Percentiles rank a stretch among this genome's conserved stretches.
Evolutionary conservation across 208 protist species (phyloP).

Genomic region (Trypanosoma congolense): DNA sequence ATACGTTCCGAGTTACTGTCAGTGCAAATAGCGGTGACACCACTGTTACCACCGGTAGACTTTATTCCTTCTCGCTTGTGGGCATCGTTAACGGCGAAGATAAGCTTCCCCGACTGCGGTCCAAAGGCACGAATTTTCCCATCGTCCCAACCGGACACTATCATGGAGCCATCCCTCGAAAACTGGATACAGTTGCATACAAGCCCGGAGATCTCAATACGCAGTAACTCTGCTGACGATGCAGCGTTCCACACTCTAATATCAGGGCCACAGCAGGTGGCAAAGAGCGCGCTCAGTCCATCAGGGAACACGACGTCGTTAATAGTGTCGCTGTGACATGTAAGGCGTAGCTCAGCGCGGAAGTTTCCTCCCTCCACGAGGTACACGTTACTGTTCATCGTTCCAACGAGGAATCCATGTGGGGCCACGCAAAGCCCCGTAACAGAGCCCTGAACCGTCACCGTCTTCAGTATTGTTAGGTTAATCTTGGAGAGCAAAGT

Average conservation of each 20-base stretch:
- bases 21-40: slow-evolving; percentile 90
- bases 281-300: slow-evolving; percentile 93
- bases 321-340: slow-evolving; percentile 92
- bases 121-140: slow-evolving; percentile 94
- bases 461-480: slow-evolving; percentile 69
- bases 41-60: slow-evolving; percentile 34
- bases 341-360: slow-evolving; percentile 83
- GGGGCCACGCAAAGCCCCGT: slow-evolving; percentile 77
- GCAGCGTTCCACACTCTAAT: slow-evolving; percentile 94
- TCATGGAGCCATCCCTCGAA: slow-evolving; percentile 87
- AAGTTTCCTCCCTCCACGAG: slow-evolving; percentile 88
- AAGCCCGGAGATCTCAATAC: slow-evolving; percentile 90
- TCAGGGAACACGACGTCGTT: slow-evolving; percentile 91
- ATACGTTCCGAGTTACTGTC: slow-evolving; percentile 64
- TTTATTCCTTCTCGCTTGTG: slow-evolving; percentile 88
- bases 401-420: slow-evolving; percentile 87
- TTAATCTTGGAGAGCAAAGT: slow-evolving; percentile 86
- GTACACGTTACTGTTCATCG: slow-evolving; percentile 87
- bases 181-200: slow-evolving; percentile 93
- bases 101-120: slow-evolving; percentile 92
- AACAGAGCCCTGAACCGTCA: slow-evolving; percentile 77
- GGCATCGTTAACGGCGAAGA: slow-evolving; percentile 95
- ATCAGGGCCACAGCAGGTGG: slow-evolving; percentile 89
- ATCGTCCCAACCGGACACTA: slow-evolving; percentile 93
- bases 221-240: slow-evolving; percentile 89